Evolutionary conservation across 179 eudicot species (phyloP), one percentile per base, ranked within the genome.

Genomic region (Camellia oleifera): DNA sequence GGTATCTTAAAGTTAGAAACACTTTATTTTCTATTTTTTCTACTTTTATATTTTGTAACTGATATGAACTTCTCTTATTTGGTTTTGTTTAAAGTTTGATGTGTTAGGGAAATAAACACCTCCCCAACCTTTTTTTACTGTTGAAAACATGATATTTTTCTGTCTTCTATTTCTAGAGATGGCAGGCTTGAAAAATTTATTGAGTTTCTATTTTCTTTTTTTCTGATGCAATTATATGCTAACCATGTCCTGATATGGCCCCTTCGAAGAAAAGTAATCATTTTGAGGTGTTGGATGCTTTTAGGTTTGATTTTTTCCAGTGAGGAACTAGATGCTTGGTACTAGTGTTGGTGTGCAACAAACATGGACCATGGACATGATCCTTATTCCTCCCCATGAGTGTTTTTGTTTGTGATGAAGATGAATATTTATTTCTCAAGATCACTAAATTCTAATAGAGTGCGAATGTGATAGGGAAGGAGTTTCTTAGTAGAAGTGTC

Each of bases 381-480:
- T 65, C 32, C 32, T 52, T 17, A 10, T 5, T 65, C 32, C 32
- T 52, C 40, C 11, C 8, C 32, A 32, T 67, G 32, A 17, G 63
- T 32, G 53, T 66, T 67, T 66, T 17, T 77, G 68, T 18, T 15
- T 18, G 56, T 61, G 68, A 45, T 45, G 48, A 74, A 56, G 65
- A 40, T 60, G 15, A 63, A 3, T 14, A 32, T 77, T 50, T 46
- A 3, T 23, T 52, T 67, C 8, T 17, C 72, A 53, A 7, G 14
- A 52, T 17, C 53, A 7, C 13, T 67, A n/a, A 42, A 67, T 52
- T 32, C 3, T 26, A 53, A 67, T 52, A 62, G 50, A 20, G 15
- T 65, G 62, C 17, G n/a, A 77, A 66, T 32, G 32, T 32, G 32
- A 50, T 65, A 20, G 14, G 40, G 18, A 0, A 12, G 53, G 26